Percentiles rank a stretch among this genome's conserved stretches.
These are phyloP conservation scores for Russula olivacea DNA, from an alignment of 768 basidiomycete genomes.

Conservation along the genomic window DNA sequence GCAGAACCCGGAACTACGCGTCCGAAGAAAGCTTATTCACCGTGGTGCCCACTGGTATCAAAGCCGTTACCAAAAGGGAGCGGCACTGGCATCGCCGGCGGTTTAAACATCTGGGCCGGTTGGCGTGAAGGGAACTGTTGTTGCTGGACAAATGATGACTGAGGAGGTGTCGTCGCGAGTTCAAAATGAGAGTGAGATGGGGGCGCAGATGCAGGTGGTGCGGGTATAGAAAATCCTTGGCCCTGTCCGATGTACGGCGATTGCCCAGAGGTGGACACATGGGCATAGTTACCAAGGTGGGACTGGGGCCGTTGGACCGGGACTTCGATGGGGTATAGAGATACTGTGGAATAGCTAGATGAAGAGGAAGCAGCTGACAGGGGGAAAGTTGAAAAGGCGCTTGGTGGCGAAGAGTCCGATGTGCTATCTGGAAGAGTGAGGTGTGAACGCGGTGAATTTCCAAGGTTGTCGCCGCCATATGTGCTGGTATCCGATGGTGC, in stretches of 20 bases:
- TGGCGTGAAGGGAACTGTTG: not conserved
- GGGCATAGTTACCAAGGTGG: constrained; percentile 9
- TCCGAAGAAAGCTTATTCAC: not conserved
- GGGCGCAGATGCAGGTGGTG: constrained; percentile 17
- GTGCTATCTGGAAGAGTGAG: constrained; percentile 1
- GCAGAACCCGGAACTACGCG: not conserved
- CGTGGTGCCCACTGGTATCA: constrained; percentile 1
- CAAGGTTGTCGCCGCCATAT: constrained; percentile 10
- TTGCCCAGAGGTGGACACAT: constrained; percentile 3
- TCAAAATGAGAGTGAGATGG: constrained; percentile 21
- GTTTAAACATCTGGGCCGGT: constrained; percentile 3
- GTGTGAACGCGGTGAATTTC: constrained; percentile 9
- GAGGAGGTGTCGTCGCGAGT: constrained; percentile 13
- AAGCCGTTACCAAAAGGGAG: constrained; percentile 17
- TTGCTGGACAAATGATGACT: constrained; percentile 2
- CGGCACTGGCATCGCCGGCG: constrained; percentile 2
- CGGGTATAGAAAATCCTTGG: constrained; percentile 10
- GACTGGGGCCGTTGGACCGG: constrained; percentile 13
- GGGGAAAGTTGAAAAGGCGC: constrained; percentile 11
- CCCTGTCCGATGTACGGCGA: constrained; percentile 16
- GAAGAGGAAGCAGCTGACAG: constrained; percentile 12
- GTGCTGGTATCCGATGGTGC: constrained; percentile 5
- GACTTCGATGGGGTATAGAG: constrained; percentile 14
- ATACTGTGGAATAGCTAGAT: constrained; percentile 3
- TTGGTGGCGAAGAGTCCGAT: constrained; percentile 2